phyloP scores from a whole-genome alignment of 345 rosid species.

The Brassica rapa region DNA sequence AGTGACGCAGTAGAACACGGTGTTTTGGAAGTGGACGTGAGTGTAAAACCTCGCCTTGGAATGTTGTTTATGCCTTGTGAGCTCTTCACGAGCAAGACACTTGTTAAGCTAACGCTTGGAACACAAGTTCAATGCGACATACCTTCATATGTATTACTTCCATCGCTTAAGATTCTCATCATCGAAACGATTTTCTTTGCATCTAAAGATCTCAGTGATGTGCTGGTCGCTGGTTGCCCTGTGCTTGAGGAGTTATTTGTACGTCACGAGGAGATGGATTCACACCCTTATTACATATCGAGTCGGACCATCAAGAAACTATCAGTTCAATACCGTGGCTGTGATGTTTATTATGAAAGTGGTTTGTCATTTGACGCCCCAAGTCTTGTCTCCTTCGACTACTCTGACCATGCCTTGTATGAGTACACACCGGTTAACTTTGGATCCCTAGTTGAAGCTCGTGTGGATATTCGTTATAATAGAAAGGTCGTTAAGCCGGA shows the following conservation, averaged over 20 bases:
- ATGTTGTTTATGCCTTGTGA: background rate
- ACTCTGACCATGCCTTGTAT: background rate
- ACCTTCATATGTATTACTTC: background rate
- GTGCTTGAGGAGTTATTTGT: conserved; percentile 17
- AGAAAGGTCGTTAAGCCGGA: background rate
- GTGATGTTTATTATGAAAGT: background rate
- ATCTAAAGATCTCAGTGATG: background rate
- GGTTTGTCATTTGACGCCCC: background rate
- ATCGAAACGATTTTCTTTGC: background rate
- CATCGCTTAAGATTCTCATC: conserved; percentile 23
- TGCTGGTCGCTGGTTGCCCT: conserved; percentile 20
- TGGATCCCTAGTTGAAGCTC: background rate
- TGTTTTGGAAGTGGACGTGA: background rate
- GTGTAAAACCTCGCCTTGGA: background rate
- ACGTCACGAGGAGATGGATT: background rate
- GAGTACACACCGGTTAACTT: background rate
- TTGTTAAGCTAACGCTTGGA: conserved; percentile 19
- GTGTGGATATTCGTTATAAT: background rate
- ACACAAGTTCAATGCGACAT: background rate
- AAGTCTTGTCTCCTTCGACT: background rate
- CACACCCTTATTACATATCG: background rate
- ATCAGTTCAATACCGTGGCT: background rate
- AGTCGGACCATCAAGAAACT: conserved; percentile 14
- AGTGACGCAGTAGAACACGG: background rate
- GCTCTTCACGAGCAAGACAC: conserved; percentile 8